phyloP scores from a whole-genome alignment of 2,329 filamentous ascomycete genomes.

The Amylocarpus encephaloides region DNA sequence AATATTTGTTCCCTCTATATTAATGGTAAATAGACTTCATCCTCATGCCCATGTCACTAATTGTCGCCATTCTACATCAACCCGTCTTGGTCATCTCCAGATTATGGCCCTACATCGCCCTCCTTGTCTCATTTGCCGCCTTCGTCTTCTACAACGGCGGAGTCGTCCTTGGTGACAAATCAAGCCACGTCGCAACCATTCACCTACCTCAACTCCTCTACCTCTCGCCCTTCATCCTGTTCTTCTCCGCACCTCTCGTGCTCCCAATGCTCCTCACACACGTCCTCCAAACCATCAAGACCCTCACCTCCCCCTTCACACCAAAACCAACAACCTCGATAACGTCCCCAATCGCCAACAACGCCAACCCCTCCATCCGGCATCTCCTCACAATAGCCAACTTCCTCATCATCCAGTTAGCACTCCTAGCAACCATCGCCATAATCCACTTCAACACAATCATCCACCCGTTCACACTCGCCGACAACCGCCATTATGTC shows the following conservation, averaged over 20 bases:
- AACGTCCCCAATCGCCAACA: neutral
- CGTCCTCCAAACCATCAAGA: neutral
- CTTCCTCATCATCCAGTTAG: slow-evolving; percentile 27
- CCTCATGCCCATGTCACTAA: slow-evolving; percentile 57
- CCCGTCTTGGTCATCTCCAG: slow-evolving; percentile 40
- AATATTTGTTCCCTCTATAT: neutral
- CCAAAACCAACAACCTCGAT: neutral
- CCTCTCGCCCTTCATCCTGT: slow-evolving; percentile 81
- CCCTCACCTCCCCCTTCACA: neutral
- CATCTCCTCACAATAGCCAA: slow-evolving; percentile 33
- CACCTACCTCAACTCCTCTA: slow-evolving; percentile 93
- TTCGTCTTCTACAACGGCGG: slow-evolving; percentile 87
- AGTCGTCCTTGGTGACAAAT: slow-evolving; percentile 91
- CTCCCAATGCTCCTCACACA: slow-evolving; percentile 40
- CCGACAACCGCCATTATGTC: slow-evolving; percentile 94
- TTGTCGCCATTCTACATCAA: slow-evolving; percentile 48
- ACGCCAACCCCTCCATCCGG: neutral
- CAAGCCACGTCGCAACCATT: slow-evolving; percentile 83
- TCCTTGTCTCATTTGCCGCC: slow-evolving; percentile 60
- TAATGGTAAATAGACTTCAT: slow-evolving; percentile 42
- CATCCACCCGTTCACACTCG: slow-evolving; percentile 90
- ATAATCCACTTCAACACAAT: slow-evolving; percentile 80
- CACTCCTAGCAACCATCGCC: slow-evolving; percentile 12
- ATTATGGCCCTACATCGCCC: slow-evolving; percentile 52
- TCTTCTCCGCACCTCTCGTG: slow-evolving; percentile 81